Conservation (phyloP, 495 filamentous ascomycete species). For the Penicillium bialowiezense region DNA sequence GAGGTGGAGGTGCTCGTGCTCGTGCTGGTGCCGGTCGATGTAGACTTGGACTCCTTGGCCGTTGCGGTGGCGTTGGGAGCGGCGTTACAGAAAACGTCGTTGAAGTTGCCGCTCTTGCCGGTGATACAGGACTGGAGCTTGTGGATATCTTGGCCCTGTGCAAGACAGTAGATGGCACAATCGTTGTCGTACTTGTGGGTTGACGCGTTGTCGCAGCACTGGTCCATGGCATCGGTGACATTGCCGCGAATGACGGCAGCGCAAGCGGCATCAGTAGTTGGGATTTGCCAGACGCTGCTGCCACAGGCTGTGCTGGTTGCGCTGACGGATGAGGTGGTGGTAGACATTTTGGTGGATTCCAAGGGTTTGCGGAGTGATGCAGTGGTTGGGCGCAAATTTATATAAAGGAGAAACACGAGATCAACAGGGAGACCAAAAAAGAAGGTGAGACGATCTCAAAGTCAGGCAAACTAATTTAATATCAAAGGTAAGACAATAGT, state of each 20-base stretch:
- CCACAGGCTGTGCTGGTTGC: constrained; percentile 27
- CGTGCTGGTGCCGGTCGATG: constrained; percentile 18
- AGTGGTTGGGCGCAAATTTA: not conserved
- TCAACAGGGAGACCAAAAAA: not conserved
- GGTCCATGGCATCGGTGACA: constrained; percentile 36
- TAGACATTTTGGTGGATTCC: constrained; percentile 18
- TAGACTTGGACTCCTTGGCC: constrained; percentile 13
- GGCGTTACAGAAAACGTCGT: constrained; percentile 39
- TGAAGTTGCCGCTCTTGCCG: constrained; percentile 26
- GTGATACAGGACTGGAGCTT: constrained; percentile 35
- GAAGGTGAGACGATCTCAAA: not conserved
- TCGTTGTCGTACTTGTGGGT: constrained; percentile 41
- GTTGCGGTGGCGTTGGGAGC: constrained; percentile 37
- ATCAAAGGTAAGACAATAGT: constrained; percentile 1
- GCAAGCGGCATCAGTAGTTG: constrained; percentile 43
- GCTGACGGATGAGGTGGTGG: constrained; percentile 25
- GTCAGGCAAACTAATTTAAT: not conserved
- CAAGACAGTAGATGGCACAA: constrained; percentile 52
- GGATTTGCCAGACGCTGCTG: constrained; percentile 35
- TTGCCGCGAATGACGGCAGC: constrained; percentile 34
- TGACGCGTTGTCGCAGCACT: constrained; percentile 44
- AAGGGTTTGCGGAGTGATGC: too few species aligned
- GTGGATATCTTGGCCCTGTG: constrained; percentile 37
- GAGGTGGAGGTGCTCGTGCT: constrained; percentile 19
- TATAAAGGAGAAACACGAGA: not conserved